These are phyloP conservation scores for Metroxylon sagu DNA, from an alignment of 176 grass and related monocot genomes.

Conservation along the genomic window DNA sequence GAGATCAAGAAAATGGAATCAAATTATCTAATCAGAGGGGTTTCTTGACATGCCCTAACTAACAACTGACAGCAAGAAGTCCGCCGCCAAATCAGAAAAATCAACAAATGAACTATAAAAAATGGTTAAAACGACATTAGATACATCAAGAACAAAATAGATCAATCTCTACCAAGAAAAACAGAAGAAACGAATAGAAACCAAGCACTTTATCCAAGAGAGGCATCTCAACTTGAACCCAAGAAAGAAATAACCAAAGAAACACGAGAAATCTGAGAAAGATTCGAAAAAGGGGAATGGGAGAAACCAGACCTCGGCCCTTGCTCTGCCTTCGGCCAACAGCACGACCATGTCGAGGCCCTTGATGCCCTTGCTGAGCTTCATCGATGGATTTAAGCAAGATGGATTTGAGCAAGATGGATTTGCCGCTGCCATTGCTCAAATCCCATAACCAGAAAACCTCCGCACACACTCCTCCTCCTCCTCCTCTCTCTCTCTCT, in stretches of 20 bases:
- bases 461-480: neutral
- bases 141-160: too few species aligned
- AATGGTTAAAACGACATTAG: too few species aligned
- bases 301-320: neutral
- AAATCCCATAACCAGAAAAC: slow-evolving; percentile 9
- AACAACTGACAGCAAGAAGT: too few species aligned
- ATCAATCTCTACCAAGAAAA: too few species aligned
- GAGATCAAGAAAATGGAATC: too few species aligned
- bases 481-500: too few species aligned
- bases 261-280: neutral
- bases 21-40: too few species aligned
- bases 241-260: neutral
- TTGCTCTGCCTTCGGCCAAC: neutral
- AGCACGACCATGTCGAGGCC: slow-evolving; percentile 3
- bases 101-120: too few species aligned
- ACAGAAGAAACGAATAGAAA: too few species aligned
- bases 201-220: too few species aligned
- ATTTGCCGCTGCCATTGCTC: slow-evolving; percentile 14
- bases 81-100: too few species aligned
- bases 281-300: neutral
- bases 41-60: too few species aligned
- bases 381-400: neutral
- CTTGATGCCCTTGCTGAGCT: neutral
- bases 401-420: neutral
- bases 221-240: neutral